Conservation (phyloP, 768 basidiomycete species). For the Leccinum barrowsii region DNA sequence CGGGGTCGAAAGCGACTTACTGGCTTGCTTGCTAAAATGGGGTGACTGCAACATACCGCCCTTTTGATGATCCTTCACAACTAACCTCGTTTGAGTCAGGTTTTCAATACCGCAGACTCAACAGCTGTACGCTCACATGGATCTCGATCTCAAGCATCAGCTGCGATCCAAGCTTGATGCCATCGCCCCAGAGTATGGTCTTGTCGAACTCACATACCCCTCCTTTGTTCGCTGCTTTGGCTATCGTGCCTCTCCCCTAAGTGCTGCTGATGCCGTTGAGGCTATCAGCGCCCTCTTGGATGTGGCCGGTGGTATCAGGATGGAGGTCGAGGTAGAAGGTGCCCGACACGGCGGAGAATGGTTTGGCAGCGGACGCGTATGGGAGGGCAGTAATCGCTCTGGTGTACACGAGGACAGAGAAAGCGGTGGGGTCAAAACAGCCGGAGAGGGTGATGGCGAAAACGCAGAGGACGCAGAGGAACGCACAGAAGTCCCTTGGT, state of each 20-base stretch:
- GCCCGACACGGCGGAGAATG: constrained; percentile 90
- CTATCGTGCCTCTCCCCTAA: constrained; percentile 81
- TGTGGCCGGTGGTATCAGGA: constrained; percentile 82
- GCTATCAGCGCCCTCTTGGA: constrained; percentile 84
- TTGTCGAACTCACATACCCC: constrained; percentile 89
- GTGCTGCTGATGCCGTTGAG: constrained; percentile 92
- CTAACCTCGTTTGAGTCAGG: constrained; percentile 40
- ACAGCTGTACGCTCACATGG: constrained; percentile 94
- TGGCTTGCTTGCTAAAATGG: constrained; percentile 97
- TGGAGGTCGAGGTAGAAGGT: constrained; percentile 90
- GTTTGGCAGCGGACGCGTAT: constrained; percentile 82
- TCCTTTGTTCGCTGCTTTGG: constrained; percentile 93
- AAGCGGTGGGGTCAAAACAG: constrained; percentile 24
- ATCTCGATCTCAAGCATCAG: constrained; percentile 83
- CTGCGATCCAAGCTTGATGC: constrained; percentile 80
- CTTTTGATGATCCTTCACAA: background rate
- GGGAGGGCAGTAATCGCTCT: constrained; percentile 55
- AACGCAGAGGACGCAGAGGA: constrained; percentile 32
- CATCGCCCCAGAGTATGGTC: constrained; percentile 92
- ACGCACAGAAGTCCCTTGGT: constrained; percentile 64
- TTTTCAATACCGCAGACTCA: constrained; percentile 94
- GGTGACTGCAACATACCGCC: constrained; percentile 47
- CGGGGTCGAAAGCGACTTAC: constrained; percentile 84
- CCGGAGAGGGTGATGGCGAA: constrained; percentile 21
- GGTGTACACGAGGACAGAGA: constrained; percentile 31